A percentile compares a stretch with the other conserved stretches of the same genome.
phyloP scores from a whole-genome alignment of 2,329 filamentous ascomycete species.

The Stagonosporopsis tanaceti region DNA sequence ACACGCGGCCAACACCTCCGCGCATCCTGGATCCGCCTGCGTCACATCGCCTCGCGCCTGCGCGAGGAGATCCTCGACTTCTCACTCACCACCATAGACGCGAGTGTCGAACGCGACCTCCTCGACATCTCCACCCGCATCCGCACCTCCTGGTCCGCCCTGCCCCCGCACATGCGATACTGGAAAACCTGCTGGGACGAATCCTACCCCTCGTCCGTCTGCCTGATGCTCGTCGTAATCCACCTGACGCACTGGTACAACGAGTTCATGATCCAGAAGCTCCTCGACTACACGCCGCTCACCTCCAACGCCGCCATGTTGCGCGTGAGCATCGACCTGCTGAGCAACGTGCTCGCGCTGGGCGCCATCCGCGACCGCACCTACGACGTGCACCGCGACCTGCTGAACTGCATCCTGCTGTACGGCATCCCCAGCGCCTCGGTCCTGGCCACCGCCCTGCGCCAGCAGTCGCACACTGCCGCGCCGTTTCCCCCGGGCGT shows the following conservation, averaged over 20 bases:
- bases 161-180: conserved; percentile 43
- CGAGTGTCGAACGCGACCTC: conserved; percentile 30
- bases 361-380: conserved; percentile 40
- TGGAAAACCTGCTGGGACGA: conserved; percentile 42
- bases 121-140: conserved; percentile 42
- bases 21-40: conserved; percentile 41
- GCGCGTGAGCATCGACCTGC: conserved; percentile 37
- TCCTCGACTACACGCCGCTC: conserved; percentile 38
- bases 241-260: conserved; percentile 46
- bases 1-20: conserved; percentile 34
- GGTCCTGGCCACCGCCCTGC: conserved; percentile 40
- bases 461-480: conserved; percentile 37
- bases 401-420: conserved; percentile 38
- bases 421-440: conserved; percentile 41
- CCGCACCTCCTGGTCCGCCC: conserved; percentile 35
- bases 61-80: conserved; percentile 48
- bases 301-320: conserved; percentile 36
- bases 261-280: conserved; percentile 47
- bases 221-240: conserved; percentile 47
- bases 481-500: conserved; percentile 43
- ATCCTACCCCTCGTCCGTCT: conserved; percentile 31
- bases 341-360: conserved; percentile 39
- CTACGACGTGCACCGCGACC: conserved; percentile 45
- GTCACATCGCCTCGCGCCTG: conserved; percentile 34
- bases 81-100: conserved; percentile 33